Evolutionary conservation across 2,329 filamentous ascomycete species (phyloP).

Genomic region (Alternaria sp.): DNA sequence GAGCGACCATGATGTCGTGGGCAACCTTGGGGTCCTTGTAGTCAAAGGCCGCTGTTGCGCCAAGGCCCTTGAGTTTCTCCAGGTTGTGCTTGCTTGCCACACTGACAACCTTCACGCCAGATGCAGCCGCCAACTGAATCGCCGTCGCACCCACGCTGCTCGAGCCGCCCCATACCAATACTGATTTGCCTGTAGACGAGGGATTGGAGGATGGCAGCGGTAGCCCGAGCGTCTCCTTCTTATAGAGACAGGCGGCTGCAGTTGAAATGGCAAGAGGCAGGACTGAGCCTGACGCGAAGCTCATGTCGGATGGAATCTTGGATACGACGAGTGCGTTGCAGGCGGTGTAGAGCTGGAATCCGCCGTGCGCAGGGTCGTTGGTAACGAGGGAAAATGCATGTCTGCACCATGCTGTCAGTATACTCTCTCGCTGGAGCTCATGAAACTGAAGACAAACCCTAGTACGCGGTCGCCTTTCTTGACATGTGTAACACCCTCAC

Average conservation of each 20-base stretch:
- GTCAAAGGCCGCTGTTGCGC: conserved; percentile 43
- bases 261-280: conserved; percentile 58
- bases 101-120: conserved; percentile 54
- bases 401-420: conserved; percentile 19
- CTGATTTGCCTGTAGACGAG: conserved; percentile 46
- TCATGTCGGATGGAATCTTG: conserved; percentile 51
- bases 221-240: conserved; percentile 51
- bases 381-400: conserved; percentile 39
- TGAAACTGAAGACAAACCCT: conserved; percentile 33
- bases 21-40: conserved; percentile 43
- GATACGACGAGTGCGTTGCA: conserved; percentile 42
- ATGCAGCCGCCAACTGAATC: conserved; percentile 55
- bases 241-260: conserved; percentile 55
- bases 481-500: conserved; percentile 56
- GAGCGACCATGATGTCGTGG: conserved; percentile 52
- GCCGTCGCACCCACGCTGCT: conserved; percentile 54
- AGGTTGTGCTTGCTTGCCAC: conserved; percentile 50
- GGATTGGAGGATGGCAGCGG: conserved; percentile 48
- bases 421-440: neutral
- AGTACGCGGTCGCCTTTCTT: conserved; percentile 58
- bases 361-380: conserved; percentile 33
- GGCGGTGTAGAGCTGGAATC: conserved; percentile 49
- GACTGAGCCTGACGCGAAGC: conserved; percentile 53
- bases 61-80: conserved; percentile 39
- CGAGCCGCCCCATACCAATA: conserved; percentile 64